Evolutionary conservation across 2,329 filamentous ascomycete species (phyloP).

Genomic region (Malbranchea zuffiana): DNA sequence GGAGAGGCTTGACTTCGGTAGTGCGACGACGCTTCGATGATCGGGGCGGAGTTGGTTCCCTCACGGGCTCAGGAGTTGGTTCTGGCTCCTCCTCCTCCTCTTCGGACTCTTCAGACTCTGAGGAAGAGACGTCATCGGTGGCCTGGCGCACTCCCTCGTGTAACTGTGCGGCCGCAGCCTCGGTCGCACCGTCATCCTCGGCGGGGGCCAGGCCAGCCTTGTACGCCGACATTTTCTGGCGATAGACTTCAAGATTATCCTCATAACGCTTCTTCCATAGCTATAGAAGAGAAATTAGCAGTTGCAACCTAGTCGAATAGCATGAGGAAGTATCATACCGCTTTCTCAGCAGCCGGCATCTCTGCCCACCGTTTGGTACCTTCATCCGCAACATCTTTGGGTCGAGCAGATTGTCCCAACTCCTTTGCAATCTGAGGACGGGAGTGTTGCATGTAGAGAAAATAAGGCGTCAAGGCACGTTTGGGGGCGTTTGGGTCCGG

Average conservation of each 20-base stretch:
- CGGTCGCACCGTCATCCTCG: constrained; percentile 35
- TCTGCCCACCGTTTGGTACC: constrained; percentile 75
- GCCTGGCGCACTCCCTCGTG: constrained; percentile 32
- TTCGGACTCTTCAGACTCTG: constrained; percentile 26
- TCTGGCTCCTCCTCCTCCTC: constrained; percentile 25
- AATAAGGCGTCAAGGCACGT: constrained; percentile 86
- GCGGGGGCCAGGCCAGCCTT: constrained; percentile 40
- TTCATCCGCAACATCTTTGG: constrained; percentile 79
- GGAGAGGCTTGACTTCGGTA: constrained; percentile 25
- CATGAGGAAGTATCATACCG: constrained; percentile 35
- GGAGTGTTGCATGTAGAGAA: constrained; percentile 84
- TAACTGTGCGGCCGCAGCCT: constrained; percentile 28
- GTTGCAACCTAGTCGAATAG: not conserved
- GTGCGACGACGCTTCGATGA: constrained; percentile 35
- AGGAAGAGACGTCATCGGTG: constrained; percentile 23
- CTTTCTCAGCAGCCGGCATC: constrained; percentile 64
- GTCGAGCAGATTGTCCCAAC: constrained; percentile 62
- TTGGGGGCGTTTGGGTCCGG: constrained; percentile 92
- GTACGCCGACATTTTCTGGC: constrained; percentile 46
- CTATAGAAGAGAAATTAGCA: constrained; percentile 21
- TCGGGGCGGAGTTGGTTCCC: constrained; percentile 34
- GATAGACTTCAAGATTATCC: constrained; percentile 46
- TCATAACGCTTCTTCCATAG: constrained; percentile 49
- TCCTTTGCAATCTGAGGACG: constrained; percentile 72
- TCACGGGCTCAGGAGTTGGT: constrained; percentile 28